Evolutionary conservation across 345 rosid species (phyloP).

Genomic region (Pseudoturritis turrita): DNA sequence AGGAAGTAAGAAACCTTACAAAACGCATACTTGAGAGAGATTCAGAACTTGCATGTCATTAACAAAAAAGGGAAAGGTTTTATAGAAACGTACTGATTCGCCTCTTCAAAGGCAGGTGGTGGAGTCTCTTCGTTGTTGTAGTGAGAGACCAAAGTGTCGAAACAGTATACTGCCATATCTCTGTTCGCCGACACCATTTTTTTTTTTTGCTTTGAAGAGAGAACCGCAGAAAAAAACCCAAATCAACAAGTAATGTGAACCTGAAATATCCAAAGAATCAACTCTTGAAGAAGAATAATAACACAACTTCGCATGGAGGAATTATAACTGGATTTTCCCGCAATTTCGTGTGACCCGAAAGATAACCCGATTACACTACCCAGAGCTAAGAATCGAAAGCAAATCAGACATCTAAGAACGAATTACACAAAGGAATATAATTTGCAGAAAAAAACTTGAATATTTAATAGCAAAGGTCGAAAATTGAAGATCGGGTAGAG

Average conservation of each 20-base stretch:
- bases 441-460: neutral
- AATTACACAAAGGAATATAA: neutral
- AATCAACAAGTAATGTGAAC: slow-evolving; percentile 8
- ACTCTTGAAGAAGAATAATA: neutral
- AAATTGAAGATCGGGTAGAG: neutral
- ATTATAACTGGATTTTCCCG: neutral
- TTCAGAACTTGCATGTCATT: slow-evolving; percentile 1
- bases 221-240: neutral
- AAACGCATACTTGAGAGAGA: neutral
- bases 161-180: slow-evolving; percentile 99
- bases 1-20: neutral
- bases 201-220: neutral
- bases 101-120: slow-evolving; percentile 83
- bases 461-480: neutral
- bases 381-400: neutral
- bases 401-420: neutral
- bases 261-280: slow-evolving; percentile 8
- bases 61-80: neutral
- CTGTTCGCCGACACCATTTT: slow-evolving; percentile 85
- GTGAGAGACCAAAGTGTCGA: slow-evolving; percentile 89
- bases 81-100: slow-evolving; percentile 52
- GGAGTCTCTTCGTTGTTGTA: slow-evolving; percentile 82
- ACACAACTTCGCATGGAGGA: neutral
- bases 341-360: neutral
- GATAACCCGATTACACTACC: neutral